A percentile compares a stretch with the other conserved stretches of the same genome.
These are phyloP conservation scores for Chenopodium suecicum DNA, from an alignment of 148 eudicot species.

Conservation along the genomic window DNA sequence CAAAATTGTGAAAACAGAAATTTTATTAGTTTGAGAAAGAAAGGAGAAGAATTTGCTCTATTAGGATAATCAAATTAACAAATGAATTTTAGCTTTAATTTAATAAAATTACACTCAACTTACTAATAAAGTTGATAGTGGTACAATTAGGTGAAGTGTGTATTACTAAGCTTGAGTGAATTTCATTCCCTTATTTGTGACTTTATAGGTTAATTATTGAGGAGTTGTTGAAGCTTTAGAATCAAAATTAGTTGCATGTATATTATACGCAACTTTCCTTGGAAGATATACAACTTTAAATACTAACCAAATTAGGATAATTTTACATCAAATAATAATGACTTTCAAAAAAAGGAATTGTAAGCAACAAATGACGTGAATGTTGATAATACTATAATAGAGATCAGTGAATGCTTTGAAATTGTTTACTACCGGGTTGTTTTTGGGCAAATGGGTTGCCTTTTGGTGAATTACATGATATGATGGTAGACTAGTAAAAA, in stretches of 20 bases:
- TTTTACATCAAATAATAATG: too few species aligned
- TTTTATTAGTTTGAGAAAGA: not conserved
- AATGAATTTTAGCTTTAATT: too few species aligned
- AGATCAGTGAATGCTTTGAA: too few species aligned
- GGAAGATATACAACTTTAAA: not conserved
- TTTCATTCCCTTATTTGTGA: not conserved
- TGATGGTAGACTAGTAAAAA: too few species aligned
- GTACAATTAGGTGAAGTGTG: not conserved
- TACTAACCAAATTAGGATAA: not conserved
- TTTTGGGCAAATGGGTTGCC: too few species aligned
- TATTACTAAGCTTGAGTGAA: not conserved
- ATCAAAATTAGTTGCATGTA: not conserved
- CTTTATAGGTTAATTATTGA: not conserved
- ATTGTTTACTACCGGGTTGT: too few species aligned
- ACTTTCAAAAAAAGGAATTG: too few species aligned
- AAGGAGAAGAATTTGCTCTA: too few species aligned
- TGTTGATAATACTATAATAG: too few species aligned
- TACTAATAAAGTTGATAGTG: not conserved
- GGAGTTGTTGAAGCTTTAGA: not conserved
- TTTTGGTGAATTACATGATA: too few species aligned
- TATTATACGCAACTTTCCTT: not conserved
- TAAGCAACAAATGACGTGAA: too few species aligned
- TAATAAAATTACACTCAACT: not conserved
- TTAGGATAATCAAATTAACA: not conserved
- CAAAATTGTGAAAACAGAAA: not conserved